Conservation (phyloP, 2,329 filamentous ascomycete genomes). For the Fusarium sp. region DNA sequence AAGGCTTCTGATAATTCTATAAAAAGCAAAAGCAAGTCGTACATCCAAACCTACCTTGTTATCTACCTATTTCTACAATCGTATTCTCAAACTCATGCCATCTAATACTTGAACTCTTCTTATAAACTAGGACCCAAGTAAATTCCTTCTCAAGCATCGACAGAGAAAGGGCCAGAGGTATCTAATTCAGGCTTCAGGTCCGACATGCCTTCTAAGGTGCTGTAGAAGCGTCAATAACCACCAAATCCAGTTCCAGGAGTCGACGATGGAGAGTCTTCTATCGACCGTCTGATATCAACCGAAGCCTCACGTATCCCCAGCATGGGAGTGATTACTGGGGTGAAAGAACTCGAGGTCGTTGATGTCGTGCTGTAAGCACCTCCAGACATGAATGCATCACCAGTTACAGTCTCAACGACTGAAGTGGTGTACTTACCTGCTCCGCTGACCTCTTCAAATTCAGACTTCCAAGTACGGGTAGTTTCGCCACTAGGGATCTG, state of each 20-base stretch:
- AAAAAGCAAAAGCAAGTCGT: not conserved
- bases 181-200: too few species aligned
- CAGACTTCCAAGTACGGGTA: not conserved
- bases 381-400: not conserved
- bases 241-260: not conserved
- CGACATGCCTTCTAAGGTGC: not conserved
- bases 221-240: not conserved
- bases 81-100: too few species aligned
- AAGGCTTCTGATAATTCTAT: not conserved
- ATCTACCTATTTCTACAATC: not conserved
- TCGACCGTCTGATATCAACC: accelerated
- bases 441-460: not conserved
- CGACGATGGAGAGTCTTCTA: not conserved
- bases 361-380: not conserved
- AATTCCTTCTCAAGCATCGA: accelerated
- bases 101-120: not conserved
- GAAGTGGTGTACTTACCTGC: not conserved
- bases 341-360: not conserved
- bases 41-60: not conserved
- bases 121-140: not conserved
- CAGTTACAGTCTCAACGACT: not conserved
- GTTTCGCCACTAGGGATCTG: too few species aligned
- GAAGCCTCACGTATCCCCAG: accelerated
- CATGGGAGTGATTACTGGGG: not conserved
- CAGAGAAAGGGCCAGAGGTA: accelerated